Evolutionary conservation across 2,329 filamentous ascomycete genomes (phyloP).

Genomic region (Lasiodiplodia citricola): DNA sequence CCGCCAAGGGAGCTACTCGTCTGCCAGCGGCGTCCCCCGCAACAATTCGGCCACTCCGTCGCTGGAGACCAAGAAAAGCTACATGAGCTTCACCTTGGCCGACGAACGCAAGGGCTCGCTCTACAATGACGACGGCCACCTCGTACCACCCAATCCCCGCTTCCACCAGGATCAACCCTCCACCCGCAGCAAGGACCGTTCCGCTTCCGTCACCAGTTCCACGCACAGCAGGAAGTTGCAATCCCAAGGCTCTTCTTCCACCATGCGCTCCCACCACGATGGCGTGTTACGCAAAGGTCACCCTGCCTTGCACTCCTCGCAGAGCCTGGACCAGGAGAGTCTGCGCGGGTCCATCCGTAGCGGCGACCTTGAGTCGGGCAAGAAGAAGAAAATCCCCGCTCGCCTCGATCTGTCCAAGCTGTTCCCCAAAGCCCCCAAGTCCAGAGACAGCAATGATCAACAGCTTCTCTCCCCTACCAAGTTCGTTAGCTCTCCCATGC

Average conservation of each 20-base stretch:
- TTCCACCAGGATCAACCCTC: constrained; percentile 22
- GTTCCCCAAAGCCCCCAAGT: constrained; percentile 44
- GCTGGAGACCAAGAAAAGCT: constrained; percentile 35
- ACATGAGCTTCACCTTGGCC: constrained; percentile 40
- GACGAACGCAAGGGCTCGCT: constrained; percentile 36
- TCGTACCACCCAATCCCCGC: constrained; percentile 28
- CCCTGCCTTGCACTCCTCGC: constrained; percentile 33
- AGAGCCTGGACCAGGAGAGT: constrained; percentile 28
- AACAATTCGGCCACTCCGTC: constrained; percentile 28
- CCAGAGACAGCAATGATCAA: constrained; percentile 31
- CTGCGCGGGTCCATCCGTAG: constrained; percentile 12
- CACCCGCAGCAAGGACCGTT: constrained; percentile 32
- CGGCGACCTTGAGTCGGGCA: neutral
- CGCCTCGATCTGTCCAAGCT: constrained; percentile 50
- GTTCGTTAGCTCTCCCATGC: constrained; percentile 47
- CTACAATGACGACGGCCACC: constrained; percentile 30
- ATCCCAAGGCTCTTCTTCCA: constrained; percentile 44
- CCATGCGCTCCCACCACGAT: constrained; percentile 51
- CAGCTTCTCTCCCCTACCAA: constrained; percentile 45
- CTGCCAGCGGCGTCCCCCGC: constrained; percentile 7
- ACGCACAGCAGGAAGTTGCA: constrained; percentile 35
- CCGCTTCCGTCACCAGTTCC: constrained; percentile 38
- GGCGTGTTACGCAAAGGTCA: constrained; percentile 49
- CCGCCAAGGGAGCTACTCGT: constrained; percentile 28
- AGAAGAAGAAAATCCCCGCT: constrained; percentile 42